A percentile compares a stretch with the other conserved stretches of the same genome.
phyloP scores from a whole-genome alignment of 495 filamentous ascomycete species.

The Penicillium longicatenatum region DNA sequence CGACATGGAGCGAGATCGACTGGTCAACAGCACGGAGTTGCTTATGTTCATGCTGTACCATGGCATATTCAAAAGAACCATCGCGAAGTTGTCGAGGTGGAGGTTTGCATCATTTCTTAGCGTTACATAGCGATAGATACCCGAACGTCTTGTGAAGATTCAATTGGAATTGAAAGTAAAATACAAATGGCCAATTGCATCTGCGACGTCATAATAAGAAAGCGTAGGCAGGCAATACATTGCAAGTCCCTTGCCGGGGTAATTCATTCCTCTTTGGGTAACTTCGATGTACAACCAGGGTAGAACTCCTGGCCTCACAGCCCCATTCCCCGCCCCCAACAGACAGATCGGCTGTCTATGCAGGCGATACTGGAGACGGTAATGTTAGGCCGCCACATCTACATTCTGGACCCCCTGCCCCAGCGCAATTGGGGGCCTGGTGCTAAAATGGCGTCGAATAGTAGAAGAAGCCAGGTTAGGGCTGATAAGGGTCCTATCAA shows the following conservation, averaged over 20 bases:
- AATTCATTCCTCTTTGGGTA: not conserved
- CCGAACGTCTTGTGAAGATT: conserved; percentile 3
- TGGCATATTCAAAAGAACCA: not conserved
- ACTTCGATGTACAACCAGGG: not conserved
- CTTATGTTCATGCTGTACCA: not conserved
- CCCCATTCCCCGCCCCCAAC: not conserved
- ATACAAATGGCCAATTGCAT: no score
- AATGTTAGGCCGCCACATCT: not conserved
- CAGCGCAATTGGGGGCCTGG: not conserved
- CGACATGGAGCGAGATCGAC: not conserved
- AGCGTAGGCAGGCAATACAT: not conserved
- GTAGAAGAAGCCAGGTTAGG: not conserved
- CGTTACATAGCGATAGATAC: conserved; percentile 15
- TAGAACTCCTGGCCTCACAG: no score
- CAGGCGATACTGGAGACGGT: not conserved
- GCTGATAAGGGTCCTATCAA: not conserved
- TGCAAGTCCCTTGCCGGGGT: not conserved
- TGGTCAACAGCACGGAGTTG: not conserved
- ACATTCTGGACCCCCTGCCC: not conserved
- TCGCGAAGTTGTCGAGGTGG: not conserved
- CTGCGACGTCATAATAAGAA: not conserved
- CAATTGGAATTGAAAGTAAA: not conserved
- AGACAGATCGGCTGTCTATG: not conserved
- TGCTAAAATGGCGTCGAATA: not conserved
- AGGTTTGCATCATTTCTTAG: conserved; percentile 8